These are phyloP conservation scores for Eucalyptus cladocalyx DNA, from an alignment of 345 rosid species.

Conservation along the genomic window DNA sequence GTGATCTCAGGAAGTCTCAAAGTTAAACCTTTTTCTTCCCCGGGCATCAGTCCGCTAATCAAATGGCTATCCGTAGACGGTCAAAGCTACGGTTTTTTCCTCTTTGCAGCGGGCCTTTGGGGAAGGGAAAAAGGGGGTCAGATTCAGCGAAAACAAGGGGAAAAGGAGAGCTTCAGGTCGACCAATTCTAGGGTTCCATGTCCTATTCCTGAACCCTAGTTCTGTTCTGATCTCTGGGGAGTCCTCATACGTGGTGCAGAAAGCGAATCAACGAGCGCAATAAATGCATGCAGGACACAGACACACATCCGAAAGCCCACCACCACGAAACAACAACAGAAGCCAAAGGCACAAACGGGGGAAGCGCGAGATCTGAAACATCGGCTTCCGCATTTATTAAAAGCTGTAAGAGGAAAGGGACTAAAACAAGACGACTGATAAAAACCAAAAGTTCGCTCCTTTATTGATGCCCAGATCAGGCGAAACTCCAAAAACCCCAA, in stretches of 20 bases:
- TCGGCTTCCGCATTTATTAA: constrained; percentile 44
- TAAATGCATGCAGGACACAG: not conserved
- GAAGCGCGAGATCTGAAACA: not conserved
- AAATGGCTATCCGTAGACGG: not conserved
- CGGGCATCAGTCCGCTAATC: not conserved
- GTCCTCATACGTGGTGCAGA: not conserved
- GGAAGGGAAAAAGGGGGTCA: not conserved
- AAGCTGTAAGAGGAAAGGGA: not conserved
- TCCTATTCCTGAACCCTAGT: not conserved
- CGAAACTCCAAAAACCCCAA: not conserved
- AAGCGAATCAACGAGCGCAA: not conserved
- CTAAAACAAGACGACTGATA: not conserved
- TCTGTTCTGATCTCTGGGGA: not conserved
- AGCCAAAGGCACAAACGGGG: not conserved
- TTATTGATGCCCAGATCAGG: not conserved
- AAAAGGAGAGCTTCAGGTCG: not conserved
- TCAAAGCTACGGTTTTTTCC: not conserved
- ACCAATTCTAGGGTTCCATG: not conserved
- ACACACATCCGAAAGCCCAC: not conserved
- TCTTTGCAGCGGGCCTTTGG: not conserved
- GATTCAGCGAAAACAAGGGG: not conserved
- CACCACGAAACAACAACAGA: not conserved
- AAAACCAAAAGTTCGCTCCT: not conserved
- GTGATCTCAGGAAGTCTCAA: not conserved
- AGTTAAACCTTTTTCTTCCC: not conserved